Base-by-base conservation (phyloP, 2,329 filamentous ascomycete genomes). In the Aphanocladium album region DNA sequence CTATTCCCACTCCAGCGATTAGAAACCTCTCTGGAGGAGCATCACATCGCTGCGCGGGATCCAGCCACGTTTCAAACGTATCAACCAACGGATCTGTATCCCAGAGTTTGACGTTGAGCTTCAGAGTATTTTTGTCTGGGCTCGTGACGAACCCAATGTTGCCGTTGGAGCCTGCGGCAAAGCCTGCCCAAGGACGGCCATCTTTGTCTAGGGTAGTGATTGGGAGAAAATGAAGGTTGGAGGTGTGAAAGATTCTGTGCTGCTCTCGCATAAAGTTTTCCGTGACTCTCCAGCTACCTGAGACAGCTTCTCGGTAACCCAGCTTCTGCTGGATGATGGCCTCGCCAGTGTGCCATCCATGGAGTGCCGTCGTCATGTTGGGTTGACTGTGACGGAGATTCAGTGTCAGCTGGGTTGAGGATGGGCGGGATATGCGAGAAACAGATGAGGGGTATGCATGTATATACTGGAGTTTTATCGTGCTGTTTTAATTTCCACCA, bases 241-340 rank as follows among this genome's bases (percentile, higher is more conserved):
- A 55, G 21, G 30, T 41, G 35, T 55, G 52, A n/a, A 55, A 55
- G 33, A 55, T 43, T 12, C 52, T 27, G 21, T 55, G 52, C 37
- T 55, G 52, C 35, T 55, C 52, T 21, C 52, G 52, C 52, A 55
- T 55, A 16, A 30, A 39, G 17, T 43, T 55, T 27, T 55, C 52
- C 4, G 52, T 55, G 3, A 55, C 19, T 12, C 35, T 27, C 52
- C 52, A 55, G 23, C 21, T 12, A 7, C 19, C 14, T 4, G 21
- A 12, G 21, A 55, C 52, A 7, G 52, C 52, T 14, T 23, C 33
- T 5, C 23, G 3, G 21, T 55, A 55, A n/a, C 52, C 52, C 4
- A 55, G 52, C 35, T 55, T 55, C 27, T 41, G 33, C 21, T 55
- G 52, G 2, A 55, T 33, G 5, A n/a, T 9, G 12, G 37, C 19